Base-by-base conservation (phyloP, 495 filamentous ascomycete genomes). In the Aspergillus taichungensis region DNA sequence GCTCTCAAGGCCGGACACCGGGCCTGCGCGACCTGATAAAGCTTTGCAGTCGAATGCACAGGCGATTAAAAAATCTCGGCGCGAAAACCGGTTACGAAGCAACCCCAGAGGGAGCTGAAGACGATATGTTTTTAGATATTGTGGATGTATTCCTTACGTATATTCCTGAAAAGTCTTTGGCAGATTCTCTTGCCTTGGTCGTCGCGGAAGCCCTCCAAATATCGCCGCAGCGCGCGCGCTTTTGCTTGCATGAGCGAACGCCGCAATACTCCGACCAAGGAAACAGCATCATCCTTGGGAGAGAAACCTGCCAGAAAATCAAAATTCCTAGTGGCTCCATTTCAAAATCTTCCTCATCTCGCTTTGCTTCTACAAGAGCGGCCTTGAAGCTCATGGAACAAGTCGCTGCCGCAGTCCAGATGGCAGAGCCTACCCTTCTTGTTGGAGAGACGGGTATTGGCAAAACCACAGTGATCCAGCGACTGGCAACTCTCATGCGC, bases 371-470 rank as follows among this genome's bases (percentile, higher is more conserved):
- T 6, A 72, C 71, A 8, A 60, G 68, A 49, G 61, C 68, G 2
- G 68, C 69, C 8, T 46, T 72, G 36, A 59, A 59, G 34, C 57
- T 71, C 5, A 74, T 97, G 49, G 92, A 99, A 57, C 86, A 91
- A 60, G 83, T 95, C 46, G 82, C 84, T 5, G 81, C 84, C 28
- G 82, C 89, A 1, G 76, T 96, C 10, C 78, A 84, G 45, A 80
- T 89, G 61, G 76, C 79, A 4, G 94, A 99, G 57, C 92, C 94
- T 2, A 77, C 94, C 7, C 66, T 99, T 27, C 78, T 99, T 40
- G 92, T 99, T 32, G 94, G 94, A 50, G 94, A 99, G 67, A 99
- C 94, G 3, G 94, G 94, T 66, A 95, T 92, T 40, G 94, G 94
- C 55, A 99, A 99, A 65, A 99, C 94, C 2, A 90, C 90, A 1